These are phyloP conservation scores for Rhizophlyctis rosea DNA, from an alignment of 192 early-diverging fungal species.

Conservation along the genomic window DNA sequence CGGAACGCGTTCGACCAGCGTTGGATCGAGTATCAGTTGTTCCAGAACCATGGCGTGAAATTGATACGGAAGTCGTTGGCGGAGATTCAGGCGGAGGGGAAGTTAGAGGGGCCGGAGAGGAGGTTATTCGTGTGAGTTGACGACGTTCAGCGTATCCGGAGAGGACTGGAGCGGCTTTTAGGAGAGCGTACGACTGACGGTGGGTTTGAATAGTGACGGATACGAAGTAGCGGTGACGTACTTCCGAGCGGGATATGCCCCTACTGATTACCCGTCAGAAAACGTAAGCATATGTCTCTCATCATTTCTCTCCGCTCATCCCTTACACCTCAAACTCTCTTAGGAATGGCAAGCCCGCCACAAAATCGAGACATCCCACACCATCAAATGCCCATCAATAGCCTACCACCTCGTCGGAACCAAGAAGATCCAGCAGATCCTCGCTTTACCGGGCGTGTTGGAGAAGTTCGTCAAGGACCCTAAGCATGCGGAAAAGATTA, in stretches of 20 bases:
- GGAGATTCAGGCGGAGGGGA: conserved; percentile 64
- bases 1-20: conserved; percentile 93
- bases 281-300: conserved; percentile 39
- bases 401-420: conserved; percentile 92
- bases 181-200: no score
- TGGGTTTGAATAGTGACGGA: conserved; percentile 52
- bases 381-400: conserved; percentile 85
- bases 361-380: conserved; percentile 73
- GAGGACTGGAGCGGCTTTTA: background rate
- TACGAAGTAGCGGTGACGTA: conserved; percentile 84
- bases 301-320: background rate
- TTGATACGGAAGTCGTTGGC: conserved; percentile 63
- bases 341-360: conserved; percentile 89
- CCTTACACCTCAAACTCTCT: background rate
- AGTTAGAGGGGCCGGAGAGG: conserved; percentile 52
- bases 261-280: conserved; percentile 77
- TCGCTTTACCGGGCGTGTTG: conserved; percentile 73
- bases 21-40: conserved; percentile 77
- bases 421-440: conserved; percentile 94
- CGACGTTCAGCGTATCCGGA: background rate
- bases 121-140: conserved; percentile 66
- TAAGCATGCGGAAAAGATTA: conserved; percentile 47
- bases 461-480: conserved; percentile 56
- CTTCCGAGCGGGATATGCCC: conserved; percentile 87
- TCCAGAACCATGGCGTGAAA: conserved; percentile 53